Evolutionary conservation across 2,329 filamentous ascomycete species (phyloP).

Genomic region (Talaromyces piceae): DNA sequence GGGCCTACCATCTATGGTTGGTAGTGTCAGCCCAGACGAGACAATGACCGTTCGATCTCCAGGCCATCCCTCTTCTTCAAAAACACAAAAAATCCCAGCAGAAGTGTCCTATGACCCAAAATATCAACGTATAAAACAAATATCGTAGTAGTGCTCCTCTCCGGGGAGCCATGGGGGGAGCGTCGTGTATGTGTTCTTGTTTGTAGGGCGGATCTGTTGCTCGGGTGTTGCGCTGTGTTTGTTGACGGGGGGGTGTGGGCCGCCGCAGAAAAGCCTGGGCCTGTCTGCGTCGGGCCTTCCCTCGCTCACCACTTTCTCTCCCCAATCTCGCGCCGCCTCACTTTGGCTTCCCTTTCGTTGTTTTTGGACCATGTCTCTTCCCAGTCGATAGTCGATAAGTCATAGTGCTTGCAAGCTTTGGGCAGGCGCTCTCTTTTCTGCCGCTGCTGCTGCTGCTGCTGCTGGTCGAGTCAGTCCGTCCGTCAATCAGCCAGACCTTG

Average conservation of each 20-base stretch:
- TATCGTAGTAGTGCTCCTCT: too few relatives aligned
- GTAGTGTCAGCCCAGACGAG: too few relatives aligned
- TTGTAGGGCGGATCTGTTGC: conserved; percentile 2
- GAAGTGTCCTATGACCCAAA: too few relatives aligned
- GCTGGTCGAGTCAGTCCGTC: not conserved
- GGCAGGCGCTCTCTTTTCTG: not conserved
- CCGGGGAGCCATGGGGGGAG: too few relatives aligned
- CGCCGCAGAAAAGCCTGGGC: conserved; percentile 1
- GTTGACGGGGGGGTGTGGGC: conserved; percentile 4
- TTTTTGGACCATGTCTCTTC: not conserved
- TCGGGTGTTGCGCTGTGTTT: conserved; percentile 9
- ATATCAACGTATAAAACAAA: too few relatives aligned
- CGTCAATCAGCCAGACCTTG: too few relatives aligned
- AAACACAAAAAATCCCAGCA: too few relatives aligned
- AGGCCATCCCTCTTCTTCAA: too few relatives aligned
- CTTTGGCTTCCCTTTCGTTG: not conserved
- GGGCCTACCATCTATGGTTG: not conserved
- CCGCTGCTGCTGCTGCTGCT: not conserved
- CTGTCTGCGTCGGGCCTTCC: not conserved
- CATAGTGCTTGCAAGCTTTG: not conserved
- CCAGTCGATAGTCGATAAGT: not conserved
- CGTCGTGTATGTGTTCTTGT: not conserved
- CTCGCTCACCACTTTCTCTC: not conserved
- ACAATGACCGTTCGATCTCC: too few relatives aligned
- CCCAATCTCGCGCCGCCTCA: not conserved